Conservation (phyloP, 1,139 yeast species). For the Maudiozyma humilis region DNA sequence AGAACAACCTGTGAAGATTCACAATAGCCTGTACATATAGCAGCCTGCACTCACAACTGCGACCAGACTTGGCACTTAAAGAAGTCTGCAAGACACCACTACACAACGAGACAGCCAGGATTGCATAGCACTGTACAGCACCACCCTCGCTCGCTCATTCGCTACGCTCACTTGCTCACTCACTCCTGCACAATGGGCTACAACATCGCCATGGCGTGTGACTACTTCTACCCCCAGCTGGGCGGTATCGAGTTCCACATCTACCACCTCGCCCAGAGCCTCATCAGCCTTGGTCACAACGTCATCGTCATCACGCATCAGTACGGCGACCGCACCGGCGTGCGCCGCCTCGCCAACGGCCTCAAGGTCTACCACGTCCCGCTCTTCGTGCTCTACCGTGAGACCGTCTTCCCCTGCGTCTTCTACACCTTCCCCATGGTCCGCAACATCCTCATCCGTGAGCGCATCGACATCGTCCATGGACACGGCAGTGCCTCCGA, state of each 20-base stretch:
- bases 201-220: constrained; percentile 70
- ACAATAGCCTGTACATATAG: no score
- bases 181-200: no score
- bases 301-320: constrained; percentile 89
- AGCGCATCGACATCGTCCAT: constrained; percentile 79
- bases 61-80: no score
- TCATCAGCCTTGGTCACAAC: constrained; percentile 78
- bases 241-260: constrained; percentile 98
- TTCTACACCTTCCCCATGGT: constrained; percentile 81
- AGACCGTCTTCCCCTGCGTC: constrained; percentile 81
- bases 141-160: no score
- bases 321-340: constrained; percentile 73
- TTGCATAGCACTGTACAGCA: no score
- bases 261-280: constrained; percentile 69
- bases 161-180: no score
- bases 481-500: constrained; percentile 90
- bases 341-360: constrained; percentile 79
- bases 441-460: constrained; percentile 78
- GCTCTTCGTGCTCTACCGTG: constrained; percentile 65
- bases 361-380: constrained; percentile 90
- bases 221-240: constrained; percentile 95
- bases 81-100: no score
- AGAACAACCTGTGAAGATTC: no score
- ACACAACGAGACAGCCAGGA: no score
- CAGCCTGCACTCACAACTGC: no score